Conservation (phyloP, 139 green algal species). For the Chlamydomonas incerta region DNA sequence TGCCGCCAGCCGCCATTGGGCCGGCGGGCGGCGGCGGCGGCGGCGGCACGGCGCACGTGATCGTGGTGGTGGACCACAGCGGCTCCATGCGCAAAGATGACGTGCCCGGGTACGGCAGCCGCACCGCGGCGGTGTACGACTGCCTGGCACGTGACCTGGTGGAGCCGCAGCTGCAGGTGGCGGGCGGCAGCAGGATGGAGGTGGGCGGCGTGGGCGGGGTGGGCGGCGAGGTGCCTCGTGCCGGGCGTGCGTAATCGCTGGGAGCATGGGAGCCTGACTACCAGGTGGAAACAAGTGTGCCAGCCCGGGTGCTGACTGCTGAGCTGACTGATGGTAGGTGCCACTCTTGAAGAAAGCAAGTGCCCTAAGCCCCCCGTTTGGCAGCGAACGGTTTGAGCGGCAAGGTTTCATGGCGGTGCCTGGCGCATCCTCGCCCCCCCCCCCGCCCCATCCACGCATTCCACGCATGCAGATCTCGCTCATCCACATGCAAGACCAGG, state of each 20-base stretch:
- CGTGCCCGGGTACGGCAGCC: constrained; percentile 35
- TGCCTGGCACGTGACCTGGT: constrained; percentile 47
- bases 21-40: too few species aligned
- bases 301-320: too few species aligned
- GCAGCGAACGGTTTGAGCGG: too few species aligned
- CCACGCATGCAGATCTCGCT: constrained; percentile 51
- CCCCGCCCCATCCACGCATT: too few species aligned
- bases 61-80: constrained; percentile 54
- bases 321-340: too few species aligned
- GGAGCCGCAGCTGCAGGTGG: constrained; percentile 34
- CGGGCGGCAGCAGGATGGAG: not conserved
- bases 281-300: too few species aligned
- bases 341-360: too few species aligned
- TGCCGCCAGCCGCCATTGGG: not conserved
- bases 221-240: not conserved
- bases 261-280: too few species aligned
- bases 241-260: too few species aligned
- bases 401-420: too few species aligned
- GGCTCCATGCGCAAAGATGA: constrained; percentile 58
- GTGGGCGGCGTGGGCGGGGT: not conserved
- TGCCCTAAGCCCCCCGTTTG: too few species aligned
- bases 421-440: too few species aligned
- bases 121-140: constrained; percentile 51
- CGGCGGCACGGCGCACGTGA: constrained; percentile 25
- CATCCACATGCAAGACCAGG: constrained; percentile 46